Evolutionary conservation across 2,329 filamentous ascomycete genomes (phyloP), one percentile per base, ranked within the genome.

Genomic region (Knoxdaviesia capensis): DNA sequence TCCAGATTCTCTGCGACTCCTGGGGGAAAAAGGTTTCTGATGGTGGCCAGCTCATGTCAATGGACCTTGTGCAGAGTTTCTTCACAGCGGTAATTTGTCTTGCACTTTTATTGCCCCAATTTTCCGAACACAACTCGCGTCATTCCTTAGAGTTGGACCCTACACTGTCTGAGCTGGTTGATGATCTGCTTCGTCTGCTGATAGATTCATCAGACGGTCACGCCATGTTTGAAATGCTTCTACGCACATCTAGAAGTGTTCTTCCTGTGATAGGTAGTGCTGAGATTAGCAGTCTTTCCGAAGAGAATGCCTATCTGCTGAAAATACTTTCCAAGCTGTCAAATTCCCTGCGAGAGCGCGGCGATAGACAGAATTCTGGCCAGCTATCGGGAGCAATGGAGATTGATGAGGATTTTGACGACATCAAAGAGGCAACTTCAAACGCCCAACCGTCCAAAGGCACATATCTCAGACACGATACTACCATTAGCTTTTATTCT

Each of bases 391-490:
- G 78, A 48, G 53, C 65, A 5, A 79, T 82, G 74, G 77, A 83
- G 43, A 51, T 85, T 5, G 80, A 85, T 50, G 65, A 71, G 8
- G 69, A 71, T 2, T 75, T 79, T 43, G 69, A 73, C 20, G 20
- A 20, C 20, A 20, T 20, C 20, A 20, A 20, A 20, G 20, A 20
- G 20, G 20, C 20, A 20, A 20, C 20, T 20, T 3, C 20, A 20
- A 20, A 20, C 20, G 20, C 20, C 20, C 20, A 20, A 20, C 20
- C 20, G 2, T 20, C 20, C 20, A 20, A 20, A 20, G 20, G 20
- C 20, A 20, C 20, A 20, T 20, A 20, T 20, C 20, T 20, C 20
- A 20, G 20, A 20, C 20, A 3, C 20, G 20, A 20, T 20, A 20
- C 20, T 20, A 54, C 63, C 8, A 53, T 71, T 36, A 51, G 53